A percentile compares a stretch with the other conserved stretches of the same genome.
phyloP scores from a whole-genome alignment of 441 rosid genomes.

The Hura crepitans region DNA sequence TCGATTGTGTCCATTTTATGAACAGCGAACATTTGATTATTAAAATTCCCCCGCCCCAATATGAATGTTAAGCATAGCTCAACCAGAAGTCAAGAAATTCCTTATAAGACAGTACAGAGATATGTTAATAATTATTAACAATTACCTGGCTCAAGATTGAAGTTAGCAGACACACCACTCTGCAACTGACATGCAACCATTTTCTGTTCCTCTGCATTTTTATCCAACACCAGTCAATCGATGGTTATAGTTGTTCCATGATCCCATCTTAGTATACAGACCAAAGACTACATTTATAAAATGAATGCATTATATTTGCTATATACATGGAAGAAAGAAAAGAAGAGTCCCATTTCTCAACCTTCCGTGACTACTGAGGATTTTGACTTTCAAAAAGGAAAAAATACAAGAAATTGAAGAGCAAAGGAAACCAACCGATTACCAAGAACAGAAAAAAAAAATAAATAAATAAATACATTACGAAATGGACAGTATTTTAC shows the following conservation, averaged over 20 bases:
- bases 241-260: neutral
- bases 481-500: conserved; percentile 24
- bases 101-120: too few relatives aligned
- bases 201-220: neutral
- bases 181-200: neutral
- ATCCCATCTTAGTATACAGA: neutral
- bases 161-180: neutral
- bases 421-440: conserved; percentile 1
- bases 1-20: too few relatives aligned
- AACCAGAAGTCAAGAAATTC: neutral
- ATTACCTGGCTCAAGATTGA: neutral
- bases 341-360: neutral
- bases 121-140: too few relatives aligned
- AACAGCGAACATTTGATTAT: too few relatives aligned
- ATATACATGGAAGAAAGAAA: neutral
- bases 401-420: neutral
- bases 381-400: neutral
- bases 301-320: conserved; percentile 4
- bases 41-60: too few relatives aligned
- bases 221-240: neutral
- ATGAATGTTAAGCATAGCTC: too few relatives aligned
- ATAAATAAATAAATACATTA: conserved; percentile 10
- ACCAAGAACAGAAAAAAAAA: neutral
- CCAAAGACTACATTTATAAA: neutral
- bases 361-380: neutral